Conservation (phyloP, 495 filamentous ascomycete species). For the Friedmanniomyces endolithicus region DNA sequence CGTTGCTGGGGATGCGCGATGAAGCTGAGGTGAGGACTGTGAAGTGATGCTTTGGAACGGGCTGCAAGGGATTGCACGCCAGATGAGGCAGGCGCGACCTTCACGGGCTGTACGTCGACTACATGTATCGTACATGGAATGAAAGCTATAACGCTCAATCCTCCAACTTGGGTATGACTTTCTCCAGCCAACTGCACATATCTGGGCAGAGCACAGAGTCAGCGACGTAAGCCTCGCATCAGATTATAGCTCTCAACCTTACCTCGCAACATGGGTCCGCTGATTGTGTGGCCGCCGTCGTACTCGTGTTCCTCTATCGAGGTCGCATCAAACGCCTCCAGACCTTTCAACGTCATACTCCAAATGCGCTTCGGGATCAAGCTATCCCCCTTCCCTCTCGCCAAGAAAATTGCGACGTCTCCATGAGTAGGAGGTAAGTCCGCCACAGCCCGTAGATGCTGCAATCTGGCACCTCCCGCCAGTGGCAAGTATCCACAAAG, state of each 20-base stretch:
- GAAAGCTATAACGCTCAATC: constrained; percentile 3
- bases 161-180: constrained; percentile 22
- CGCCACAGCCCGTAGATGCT: constrained; percentile 19
- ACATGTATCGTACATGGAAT: background rate
- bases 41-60: constrained; percentile 1
- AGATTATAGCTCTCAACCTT: too few species aligned
- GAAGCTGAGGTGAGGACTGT: background rate
- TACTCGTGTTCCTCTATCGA: constrained; percentile 25
- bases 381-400: constrained; percentile 24
- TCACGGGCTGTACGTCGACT: background rate
- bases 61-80: background rate
- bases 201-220: constrained; percentile 5
- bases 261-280: constrained; percentile 18
- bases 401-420: constrained; percentile 25
- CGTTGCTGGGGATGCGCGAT: background rate
- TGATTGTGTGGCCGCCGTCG: constrained; percentile 25
- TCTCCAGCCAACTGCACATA: constrained; percentile 26
- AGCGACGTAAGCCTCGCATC: too few species aligned
- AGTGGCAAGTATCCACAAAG: constrained; percentile 34
- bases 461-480: constrained; percentile 13
- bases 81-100: background rate
- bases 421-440: constrained; percentile 22
- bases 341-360: constrained; percentile 20
- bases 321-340: constrained; percentile 20
- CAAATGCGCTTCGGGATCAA: constrained; percentile 26